Base-by-base conservation (phyloP, 1,284 basidiomycete species). In the Moesziomyces parantarcticus region DNA sequence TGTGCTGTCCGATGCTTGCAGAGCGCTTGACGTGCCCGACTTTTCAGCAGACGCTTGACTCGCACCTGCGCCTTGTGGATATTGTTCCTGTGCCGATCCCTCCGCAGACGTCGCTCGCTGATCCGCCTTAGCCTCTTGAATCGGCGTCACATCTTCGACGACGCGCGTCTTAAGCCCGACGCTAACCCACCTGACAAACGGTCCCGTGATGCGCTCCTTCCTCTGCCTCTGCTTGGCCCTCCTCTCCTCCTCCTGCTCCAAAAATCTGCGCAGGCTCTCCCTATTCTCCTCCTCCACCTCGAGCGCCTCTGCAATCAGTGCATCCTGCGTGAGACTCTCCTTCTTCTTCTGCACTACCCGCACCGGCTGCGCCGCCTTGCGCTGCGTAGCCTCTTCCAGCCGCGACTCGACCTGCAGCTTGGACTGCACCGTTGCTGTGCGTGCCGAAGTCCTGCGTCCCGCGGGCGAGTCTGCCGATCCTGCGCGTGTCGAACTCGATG, bases 261-360 rank as follows among this genome's bases (percentile, higher is more conserved):
- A 87, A 77, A 93, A 94, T 68, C 92, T 88, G 40, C 88, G 87
- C 73, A 94, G 90, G 50, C 92, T 90, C n/a, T 87, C 87, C 22
- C 90, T 89, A 77, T 94, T 94, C 5, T 89, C 89, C 84, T 93
- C 92, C 80, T 94, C 92, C 50, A 90, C 91, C 77, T 93, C 92
- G 11, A 94, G 87, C 0, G 92, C 92, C 16, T 89, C 89, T 1
- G 89, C 89, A 53, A 94, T 91, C 5, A 94, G 87, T 73, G 93
- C 91, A 22, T 88, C 91, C 78, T 94, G 93, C 0, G 92, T 92
- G 39, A 88, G 86, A 41, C 60, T 71, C 20, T 51, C 54, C 23
- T 73, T 74, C 50, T 73, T 72, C 50, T 62, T 74, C 18, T 44
- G 51, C 2, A 50, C 67, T 26, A 50, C 54, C 22, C 52, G 59